A percentile compares a stretch with the other conserved stretches of the same genome.
phyloP scores from a whole-genome alignment of 306 rosid genomes.

The Acacia crassicarpa region DNA sequence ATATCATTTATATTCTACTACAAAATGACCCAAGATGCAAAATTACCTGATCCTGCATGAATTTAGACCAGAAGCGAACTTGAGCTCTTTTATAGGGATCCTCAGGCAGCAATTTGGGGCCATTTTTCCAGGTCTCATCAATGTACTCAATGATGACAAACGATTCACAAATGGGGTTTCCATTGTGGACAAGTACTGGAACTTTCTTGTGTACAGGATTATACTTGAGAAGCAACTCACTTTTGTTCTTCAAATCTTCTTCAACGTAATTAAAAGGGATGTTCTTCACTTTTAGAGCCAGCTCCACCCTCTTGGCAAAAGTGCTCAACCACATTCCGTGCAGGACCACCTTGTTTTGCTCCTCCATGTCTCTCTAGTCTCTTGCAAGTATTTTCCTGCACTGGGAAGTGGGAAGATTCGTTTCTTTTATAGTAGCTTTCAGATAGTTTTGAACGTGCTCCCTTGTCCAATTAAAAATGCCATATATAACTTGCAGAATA shows the following conservation, averaged over 20 bases:
- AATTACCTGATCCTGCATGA: constrained; percentile 10
- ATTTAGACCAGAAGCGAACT: constrained; percentile 41
- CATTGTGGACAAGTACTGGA: constrained; percentile 41
- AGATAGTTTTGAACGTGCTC: too few relatives aligned
- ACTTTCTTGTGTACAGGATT: constrained; percentile 47
- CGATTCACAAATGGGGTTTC: constrained; percentile 36
- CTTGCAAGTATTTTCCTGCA: too few relatives aligned
- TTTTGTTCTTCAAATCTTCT: constrained; percentile 41
- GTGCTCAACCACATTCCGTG: constrained; percentile 39
- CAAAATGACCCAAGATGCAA: background rate
- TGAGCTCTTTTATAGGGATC: constrained; percentile 41
- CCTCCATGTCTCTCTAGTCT: background rate
- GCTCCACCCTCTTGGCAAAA: constrained; percentile 33
- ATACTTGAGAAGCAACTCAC: constrained; percentile 34
- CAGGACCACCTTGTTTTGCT: background rate
- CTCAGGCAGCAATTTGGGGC: constrained; percentile 29
- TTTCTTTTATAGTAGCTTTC: too few relatives aligned
- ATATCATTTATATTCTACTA: background rate
- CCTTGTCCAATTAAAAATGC: too few relatives aligned
- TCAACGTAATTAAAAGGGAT: constrained; percentile 40
- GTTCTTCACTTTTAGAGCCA: constrained; percentile 39
- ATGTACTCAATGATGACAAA: constrained; percentile 35
- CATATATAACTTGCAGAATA: too few relatives aligned
- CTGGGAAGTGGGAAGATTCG: too few relatives aligned
- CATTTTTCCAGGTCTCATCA: constrained; percentile 40